These are phyloP conservation scores for Trichoderma koningiopsis DNA, from an alignment of 2,329 filamentous ascomycete species.

Conservation along the genomic window DNA sequence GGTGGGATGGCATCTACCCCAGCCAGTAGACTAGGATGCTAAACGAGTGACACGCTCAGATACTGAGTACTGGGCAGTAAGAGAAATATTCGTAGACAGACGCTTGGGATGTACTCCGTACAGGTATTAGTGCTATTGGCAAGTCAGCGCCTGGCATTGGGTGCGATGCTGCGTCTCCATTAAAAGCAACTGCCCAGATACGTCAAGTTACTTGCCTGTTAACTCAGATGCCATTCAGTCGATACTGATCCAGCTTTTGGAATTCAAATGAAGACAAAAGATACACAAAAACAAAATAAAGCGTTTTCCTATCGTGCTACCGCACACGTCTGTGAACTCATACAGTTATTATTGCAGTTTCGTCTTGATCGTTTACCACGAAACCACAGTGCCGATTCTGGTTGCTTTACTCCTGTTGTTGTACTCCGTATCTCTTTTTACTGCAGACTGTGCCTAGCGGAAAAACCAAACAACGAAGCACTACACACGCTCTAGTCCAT, in stretches of 20 bases:
- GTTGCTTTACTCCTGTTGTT: rapidly evolving
- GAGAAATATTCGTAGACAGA: background rate
- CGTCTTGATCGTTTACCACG: background rate
- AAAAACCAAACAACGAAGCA: background rate
- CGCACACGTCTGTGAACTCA: background rate
- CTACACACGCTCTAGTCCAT: background rate
- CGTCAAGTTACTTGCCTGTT: background rate
- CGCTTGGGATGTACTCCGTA: background rate
- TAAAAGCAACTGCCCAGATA: background rate
- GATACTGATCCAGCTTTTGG: background rate
- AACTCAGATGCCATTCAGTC: background rate
- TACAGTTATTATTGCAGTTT: background rate
- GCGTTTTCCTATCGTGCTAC: too few relatives aligned
- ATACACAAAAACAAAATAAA: background rate
- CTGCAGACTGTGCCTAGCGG: background rate
- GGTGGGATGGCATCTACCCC: background rate
- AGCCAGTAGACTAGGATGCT: background rate
- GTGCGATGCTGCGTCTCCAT: background rate
- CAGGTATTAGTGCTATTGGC: background rate
- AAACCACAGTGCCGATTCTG: background rate
- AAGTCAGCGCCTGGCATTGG: background rate
- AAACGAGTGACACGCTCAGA: background rate
- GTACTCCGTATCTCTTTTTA: background rate
- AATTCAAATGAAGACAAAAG: background rate
- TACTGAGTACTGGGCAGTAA: background rate